Base-by-base conservation (phyloP, 352 stramenopile genomes). In the Phytophthora citricola region DNA sequence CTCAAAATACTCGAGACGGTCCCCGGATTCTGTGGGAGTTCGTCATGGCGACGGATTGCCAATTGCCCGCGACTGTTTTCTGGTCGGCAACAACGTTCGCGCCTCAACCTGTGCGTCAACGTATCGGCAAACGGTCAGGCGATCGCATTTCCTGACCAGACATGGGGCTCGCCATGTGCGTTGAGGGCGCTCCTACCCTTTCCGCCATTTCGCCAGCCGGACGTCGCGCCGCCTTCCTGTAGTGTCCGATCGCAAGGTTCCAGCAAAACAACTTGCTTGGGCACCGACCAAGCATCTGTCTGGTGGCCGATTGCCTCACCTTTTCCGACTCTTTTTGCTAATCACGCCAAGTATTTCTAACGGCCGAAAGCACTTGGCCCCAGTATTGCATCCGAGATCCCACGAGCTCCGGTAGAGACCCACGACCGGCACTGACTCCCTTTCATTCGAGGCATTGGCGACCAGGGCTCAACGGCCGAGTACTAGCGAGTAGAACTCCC, bases 391-490 rank as follows among this genome's bases (percentile, higher is more conserved):
- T 20, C 17, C 17, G 17, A 20, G 17, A 20, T 20, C 17, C 15
- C 27, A 40, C 36, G 39, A 49, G 24, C 45, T 64, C 36, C 20
- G 38, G 34, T 63, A 58, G 59, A 64, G 44, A 17, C 14, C 15
- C 14, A 24, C n/a, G 50, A 36, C n/a, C 47, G 31, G 43, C 34
- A 51, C 63, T 71, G 63, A 64, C 56, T 64, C 46, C 52, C 39
- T 71, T 71, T 67, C 36, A n/a, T 34, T 46, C 17, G 39, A 53
- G 46, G 8, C 44, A 70, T 64, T 65, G 62, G 51, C 43, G 20
- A 68, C 55, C 43, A 68, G 34, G 34, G n/a, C 58, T 45, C 41
- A 36, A 3, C 11, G 1, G 31, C 31, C 8, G 31, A 36, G 11
- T 29, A 20, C 4, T 34, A 27, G 24, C 14, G 15, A 20, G 14